Conservation (phyloP, 2,329 filamentous ascomycete species). For the Colletotrichum noveboracense region DNA sequence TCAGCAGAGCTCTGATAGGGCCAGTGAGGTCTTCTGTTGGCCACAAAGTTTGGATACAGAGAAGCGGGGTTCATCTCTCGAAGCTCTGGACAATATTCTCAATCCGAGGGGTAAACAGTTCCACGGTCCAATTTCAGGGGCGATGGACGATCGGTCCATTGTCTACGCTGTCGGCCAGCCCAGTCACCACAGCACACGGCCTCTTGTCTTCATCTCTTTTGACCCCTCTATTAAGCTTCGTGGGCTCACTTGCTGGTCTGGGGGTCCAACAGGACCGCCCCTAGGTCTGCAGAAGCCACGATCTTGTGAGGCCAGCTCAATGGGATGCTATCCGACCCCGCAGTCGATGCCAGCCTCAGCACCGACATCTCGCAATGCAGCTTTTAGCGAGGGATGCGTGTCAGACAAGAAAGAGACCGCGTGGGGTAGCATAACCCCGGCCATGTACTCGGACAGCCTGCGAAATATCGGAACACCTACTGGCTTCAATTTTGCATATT, state of each 20-base stretch:
- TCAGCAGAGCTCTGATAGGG: background rate
- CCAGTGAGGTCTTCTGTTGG: constrained; percentile 26
- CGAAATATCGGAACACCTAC: background rate
- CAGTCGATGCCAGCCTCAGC: constrained; percentile 3
- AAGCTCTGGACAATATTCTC: constrained; percentile 39
- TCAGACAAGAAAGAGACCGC: background rate
- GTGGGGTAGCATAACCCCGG: background rate
- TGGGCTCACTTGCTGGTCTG: constrained; percentile 28
- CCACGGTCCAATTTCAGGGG: constrained; percentile 41
- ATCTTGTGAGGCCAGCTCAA: background rate
- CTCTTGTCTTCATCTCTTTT: constrained; percentile 48
- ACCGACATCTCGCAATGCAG: background rate
- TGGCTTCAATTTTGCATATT: constrained; percentile 16
- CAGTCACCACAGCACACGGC: constrained; percentile 27
- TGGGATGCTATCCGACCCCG: background rate
- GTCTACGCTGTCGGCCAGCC: constrained; percentile 44
- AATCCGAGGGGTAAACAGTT: constrained; percentile 38
- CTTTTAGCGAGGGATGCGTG: constrained; percentile 3
- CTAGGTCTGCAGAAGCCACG: background rate
- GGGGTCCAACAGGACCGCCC: constrained; percentile 1
- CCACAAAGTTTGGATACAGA: constrained; percentile 19
- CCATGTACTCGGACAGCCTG: background rate
- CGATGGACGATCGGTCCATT: constrained; percentile 52
- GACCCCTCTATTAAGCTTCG: constrained; percentile 42
- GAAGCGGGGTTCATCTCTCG: background rate